Evolutionary conservation across 805 yeast species (phyloP), one percentile per base, ranked within the genome.

Genomic region (Wickerhamiella nectarea): DNA sequence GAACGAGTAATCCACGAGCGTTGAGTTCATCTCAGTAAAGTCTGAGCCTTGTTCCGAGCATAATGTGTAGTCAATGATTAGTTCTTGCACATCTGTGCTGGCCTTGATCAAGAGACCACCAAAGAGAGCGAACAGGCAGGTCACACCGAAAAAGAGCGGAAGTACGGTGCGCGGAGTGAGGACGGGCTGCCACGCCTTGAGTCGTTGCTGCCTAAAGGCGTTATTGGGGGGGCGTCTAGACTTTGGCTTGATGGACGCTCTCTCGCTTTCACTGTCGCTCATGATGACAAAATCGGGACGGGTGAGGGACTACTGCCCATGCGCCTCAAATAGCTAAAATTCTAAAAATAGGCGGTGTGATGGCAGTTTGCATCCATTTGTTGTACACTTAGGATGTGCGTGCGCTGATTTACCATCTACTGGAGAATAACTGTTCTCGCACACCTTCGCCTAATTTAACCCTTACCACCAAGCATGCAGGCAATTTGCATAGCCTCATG

Each of bases 121-220:
- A 40, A 91, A 71, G 1, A 96, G 95, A 1, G 91, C 83, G 63
- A 87, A 86, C 4, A 91, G 69, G 18, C 84, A 66, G 1, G 93
- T 84, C 35, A 83, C 64, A 19, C 80, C 51, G 38, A 86, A 69
- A 45, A 91, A 68, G 41, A 89, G 67, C 2, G 97, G 97, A 36
- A 91, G 71, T 37, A 89, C 96, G 14, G 93, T 78, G 51, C 78
- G 78, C 12, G 97, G 96, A 1, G 95, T 82, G 45, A 91, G 71
- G 44, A 91, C 84, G 1, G 97, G 98, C 59, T 75, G 80, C 80
- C 80, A 75, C 41, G 81, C 78, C 57, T 76, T 75, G 52, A 75
- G 65, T 46, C 81, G 64, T 62, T 75, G 81, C 56, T 66, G 71
- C 36, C 71, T 60, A 52, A 66, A 66, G 34, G 71, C 71, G 29